phyloP scores from a whole-genome alignment of 148 eudicot species.

The Agrostemma githago region DNA sequence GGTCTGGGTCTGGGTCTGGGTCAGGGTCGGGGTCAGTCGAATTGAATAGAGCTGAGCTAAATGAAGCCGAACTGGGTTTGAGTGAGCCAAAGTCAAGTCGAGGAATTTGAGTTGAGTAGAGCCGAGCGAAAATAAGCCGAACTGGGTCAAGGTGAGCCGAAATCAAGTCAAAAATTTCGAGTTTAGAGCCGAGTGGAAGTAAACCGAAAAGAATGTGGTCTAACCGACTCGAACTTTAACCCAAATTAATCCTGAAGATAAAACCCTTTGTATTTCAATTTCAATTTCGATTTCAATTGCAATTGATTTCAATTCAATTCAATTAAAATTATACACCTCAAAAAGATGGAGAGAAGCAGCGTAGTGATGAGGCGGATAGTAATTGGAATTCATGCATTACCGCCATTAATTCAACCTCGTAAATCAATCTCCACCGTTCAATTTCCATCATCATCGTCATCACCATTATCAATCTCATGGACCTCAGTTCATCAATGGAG shows the following conservation, averaged over 20 bases:
- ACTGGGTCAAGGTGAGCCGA: not conserved
- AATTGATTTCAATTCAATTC: not conserved
- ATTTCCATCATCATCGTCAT: conserved; percentile 12
- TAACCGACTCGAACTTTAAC: no score
- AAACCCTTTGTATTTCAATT: not conserved
- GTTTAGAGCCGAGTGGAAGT: not conserved
- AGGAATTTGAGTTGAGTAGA: no score
- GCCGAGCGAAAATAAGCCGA: no score
- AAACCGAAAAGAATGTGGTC: no score
- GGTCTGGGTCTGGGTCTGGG: no score
- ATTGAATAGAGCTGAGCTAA: no score
- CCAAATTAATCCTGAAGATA: not conserved
- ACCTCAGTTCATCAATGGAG: conserved; percentile 1
- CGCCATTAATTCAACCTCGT: not conserved
- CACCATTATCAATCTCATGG: conserved; percentile 14
- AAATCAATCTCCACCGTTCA: conserved; percentile 21
- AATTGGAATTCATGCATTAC: conserved; percentile 19
- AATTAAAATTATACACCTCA: not conserved
- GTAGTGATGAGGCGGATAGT: conserved; percentile 27
- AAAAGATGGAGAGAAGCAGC: conserved; percentile 28
- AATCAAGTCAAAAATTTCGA: no score
- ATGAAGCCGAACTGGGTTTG: no score
- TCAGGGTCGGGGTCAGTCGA: no score
- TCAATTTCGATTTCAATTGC: not conserved
- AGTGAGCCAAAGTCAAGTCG: no score